phyloP scores from a whole-genome alignment of 2,329 filamentous ascomycete genomes.

The Fusarium sp. region DNA sequence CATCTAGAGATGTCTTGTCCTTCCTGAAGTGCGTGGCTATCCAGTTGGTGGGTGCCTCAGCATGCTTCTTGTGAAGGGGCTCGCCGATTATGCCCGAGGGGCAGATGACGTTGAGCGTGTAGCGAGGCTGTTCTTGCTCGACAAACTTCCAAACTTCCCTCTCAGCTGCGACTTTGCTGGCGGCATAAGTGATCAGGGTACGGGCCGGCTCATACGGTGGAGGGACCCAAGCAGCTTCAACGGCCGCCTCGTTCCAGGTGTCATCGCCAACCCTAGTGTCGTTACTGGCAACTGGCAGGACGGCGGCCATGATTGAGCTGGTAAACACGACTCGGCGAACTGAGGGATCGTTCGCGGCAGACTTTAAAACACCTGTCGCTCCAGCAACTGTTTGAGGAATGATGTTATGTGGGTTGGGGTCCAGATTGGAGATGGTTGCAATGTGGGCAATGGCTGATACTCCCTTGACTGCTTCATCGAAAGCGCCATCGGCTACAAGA shows the following conservation, averaged over 20 bases:
- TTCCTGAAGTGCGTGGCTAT: neutral
- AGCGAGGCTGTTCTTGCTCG: slow-evolving; percentile 41
- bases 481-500: slow-evolving; percentile 51
- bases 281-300: slow-evolving; percentile 1
- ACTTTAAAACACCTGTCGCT: slow-evolving; percentile 53
- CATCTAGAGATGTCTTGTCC: slow-evolving; percentile 4
- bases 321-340: slow-evolving; percentile 52
- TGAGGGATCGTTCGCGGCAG: slow-evolving; percentile 53
- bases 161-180: slow-evolving; percentile 49
- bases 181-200: slow-evolving; percentile 42
- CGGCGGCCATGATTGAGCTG: slow-evolving; percentile 36
- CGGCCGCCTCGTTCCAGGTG: slow-evolving; percentile 49
- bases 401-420: slow-evolving; percentile 55
- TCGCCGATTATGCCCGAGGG: slow-evolving; percentile 24
- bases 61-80: slow-evolving; percentile 36
- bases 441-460: slow-evolving; percentile 58
- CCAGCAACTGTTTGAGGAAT: slow-evolving; percentile 54
- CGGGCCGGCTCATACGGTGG: slow-evolving; percentile 38
- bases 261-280: slow-evolving; percentile 30
- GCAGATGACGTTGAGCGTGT: slow-evolving; percentile 40
- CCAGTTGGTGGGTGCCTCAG: neutral
- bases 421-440: slow-evolving; percentile 55
- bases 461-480: slow-evolving; percentile 49
- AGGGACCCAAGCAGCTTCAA: slow-evolving; percentile 46
- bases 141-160: slow-evolving; percentile 47